Conservation (phyloP, 768 basidiomycete genomes). For the Leccinum barrowsii region DNA sequence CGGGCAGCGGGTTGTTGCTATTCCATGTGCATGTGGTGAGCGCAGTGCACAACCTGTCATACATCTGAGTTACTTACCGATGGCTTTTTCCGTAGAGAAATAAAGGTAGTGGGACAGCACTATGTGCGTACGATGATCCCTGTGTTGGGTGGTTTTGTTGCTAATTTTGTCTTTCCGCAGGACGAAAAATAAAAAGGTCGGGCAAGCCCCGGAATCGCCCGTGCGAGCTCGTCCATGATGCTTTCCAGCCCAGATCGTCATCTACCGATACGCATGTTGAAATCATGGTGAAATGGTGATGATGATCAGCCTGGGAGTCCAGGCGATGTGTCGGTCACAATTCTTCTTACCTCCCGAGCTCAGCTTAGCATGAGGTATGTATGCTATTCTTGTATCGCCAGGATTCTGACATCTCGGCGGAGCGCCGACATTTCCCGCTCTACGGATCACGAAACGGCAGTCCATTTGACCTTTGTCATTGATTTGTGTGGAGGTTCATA, state of each 20-base stretch:
- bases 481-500: neutral
- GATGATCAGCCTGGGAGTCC: neutral
- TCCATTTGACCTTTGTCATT: neutral
- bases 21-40: neutral
- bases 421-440: slow-evolving; percentile 1
- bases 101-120: no score
- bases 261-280: slow-evolving; percentile 1
- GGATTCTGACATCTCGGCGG: neutral
- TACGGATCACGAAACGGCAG: neutral
- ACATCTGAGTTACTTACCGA: neutral
- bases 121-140: neutral
- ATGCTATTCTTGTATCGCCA: neutral
- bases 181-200: neutral
- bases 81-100: neutral
- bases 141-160: neutral
- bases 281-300: neutral
- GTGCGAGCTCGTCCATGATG: neutral
- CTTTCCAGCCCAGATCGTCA: neutral
- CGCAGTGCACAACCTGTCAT: neutral
- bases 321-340: neutral
- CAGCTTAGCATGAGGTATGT: neutral
- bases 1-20: neutral
- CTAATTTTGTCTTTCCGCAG: neutral
- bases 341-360: neutral
- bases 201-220: neutral